These are phyloP conservation scores for Betula pendula DNA, from an alignment of 306 rosid species.

Conservation along the genomic window DNA sequence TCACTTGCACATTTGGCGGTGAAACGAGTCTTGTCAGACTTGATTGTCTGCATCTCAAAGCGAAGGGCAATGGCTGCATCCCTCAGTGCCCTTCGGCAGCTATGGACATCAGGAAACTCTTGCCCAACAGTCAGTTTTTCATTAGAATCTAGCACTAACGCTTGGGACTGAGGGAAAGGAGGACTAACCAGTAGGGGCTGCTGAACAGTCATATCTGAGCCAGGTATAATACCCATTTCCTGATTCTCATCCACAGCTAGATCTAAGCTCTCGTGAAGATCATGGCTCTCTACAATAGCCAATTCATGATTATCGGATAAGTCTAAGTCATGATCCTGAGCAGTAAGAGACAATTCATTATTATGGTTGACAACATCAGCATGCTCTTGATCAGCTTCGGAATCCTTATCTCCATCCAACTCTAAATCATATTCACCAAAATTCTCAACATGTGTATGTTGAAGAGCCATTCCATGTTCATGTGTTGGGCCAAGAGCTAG, in stretches of 20 bases:
- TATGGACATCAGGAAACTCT: conserved; percentile 56
- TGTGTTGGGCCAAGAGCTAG: conserved; percentile 18
- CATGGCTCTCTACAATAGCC: conserved; percentile 38
- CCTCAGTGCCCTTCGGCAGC: conserved; percentile 61
- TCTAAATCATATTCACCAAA: conserved; percentile 33
- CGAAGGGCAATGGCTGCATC: conserved; percentile 57
- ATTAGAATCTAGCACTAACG: conserved; percentile 14
- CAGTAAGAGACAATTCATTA: conserved; percentile 23
- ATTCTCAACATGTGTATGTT: conserved; percentile 28
- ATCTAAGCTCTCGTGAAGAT: conserved; percentile 42
- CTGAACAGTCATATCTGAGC: conserved; percentile 29
- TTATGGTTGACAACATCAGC: conserved; percentile 26
- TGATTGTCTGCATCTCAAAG: conserved; percentile 51
- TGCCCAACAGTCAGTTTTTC: conserved; percentile 50
- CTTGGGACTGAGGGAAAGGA: conserved; percentile 43
- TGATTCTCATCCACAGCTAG: conserved; percentile 42
- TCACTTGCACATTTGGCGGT: conserved; percentile 53
- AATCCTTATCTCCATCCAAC: conserved; percentile 25
- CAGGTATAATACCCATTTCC: conserved; percentile 35
- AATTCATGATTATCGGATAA: conserved; percentile 42
- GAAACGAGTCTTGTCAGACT: conserved; percentile 59
- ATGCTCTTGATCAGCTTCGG: conserved; percentile 30
- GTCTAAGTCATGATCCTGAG: conserved; percentile 32
- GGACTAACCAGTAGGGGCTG: conserved; percentile 25
- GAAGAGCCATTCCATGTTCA: conserved; percentile 32